Conservation (phyloP, 2,329 filamentous ascomycete species). For the Nemania sp. region DNA sequence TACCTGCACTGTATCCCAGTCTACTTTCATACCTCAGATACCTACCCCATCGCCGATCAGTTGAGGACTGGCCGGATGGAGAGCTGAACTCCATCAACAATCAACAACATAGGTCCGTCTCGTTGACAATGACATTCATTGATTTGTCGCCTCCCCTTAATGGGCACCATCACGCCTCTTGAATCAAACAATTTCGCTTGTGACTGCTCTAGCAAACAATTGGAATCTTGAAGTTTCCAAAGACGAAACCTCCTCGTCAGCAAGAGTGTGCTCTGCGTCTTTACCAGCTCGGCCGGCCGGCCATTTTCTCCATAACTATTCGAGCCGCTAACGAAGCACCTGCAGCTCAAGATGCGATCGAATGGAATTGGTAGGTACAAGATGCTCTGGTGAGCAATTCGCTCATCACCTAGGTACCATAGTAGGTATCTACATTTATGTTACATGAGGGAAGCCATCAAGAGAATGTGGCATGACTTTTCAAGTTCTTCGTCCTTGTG, state of each 20-base stretch:
- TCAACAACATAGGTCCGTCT: not conserved
- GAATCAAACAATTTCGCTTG: slow-evolving; percentile 16
- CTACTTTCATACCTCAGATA: not conserved
- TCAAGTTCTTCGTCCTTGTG: slow-evolving; percentile 2
- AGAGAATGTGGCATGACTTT: slow-evolving; percentile 8
- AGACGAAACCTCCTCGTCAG: slow-evolving; percentile 19
- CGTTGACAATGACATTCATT: slow-evolving; percentile 12
- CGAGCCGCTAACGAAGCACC: slow-evolving; percentile 22
- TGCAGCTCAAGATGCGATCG: slow-evolving; percentile 19
- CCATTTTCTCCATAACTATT: slow-evolving; percentile 19
- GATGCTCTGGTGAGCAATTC: slow-evolving; percentile 14
- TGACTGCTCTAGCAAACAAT: slow-evolving; percentile 14
- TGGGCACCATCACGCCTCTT: not conserved
- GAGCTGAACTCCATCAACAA: slow-evolving; percentile 5
- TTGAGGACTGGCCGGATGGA: too few relatives aligned
- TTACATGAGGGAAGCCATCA: slow-evolving; percentile 13
- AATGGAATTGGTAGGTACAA: slow-evolving; percentile 21
- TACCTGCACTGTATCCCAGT: slow-evolving; percentile 9
- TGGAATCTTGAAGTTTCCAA: slow-evolving; percentile 12
- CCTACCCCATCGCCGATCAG: not conserved
- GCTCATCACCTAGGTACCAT: slow-evolving; percentile 13
- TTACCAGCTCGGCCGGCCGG: slow-evolving; percentile 16
- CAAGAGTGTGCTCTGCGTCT: slow-evolving; percentile 23
- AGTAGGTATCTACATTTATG: slow-evolving; percentile 22
- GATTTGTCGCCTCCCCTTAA: slow-evolving; percentile 8